These are phyloP conservation scores for Fraxinus americana DNA, from an alignment of 257 asterid genomes.

Conservation along the genomic window DNA sequence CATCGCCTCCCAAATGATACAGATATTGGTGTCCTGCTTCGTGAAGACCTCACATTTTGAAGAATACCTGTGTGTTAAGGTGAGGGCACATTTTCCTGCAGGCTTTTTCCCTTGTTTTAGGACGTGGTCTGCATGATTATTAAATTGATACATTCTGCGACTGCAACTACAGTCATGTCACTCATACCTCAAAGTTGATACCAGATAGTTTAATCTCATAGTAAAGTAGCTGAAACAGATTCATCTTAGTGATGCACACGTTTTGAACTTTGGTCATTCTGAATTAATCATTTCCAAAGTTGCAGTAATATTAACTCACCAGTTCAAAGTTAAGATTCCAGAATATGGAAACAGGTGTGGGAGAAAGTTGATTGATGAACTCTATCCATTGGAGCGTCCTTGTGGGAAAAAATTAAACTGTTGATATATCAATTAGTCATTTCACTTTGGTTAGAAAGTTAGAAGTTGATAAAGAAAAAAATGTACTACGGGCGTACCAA, in stretches of 20 bases:
- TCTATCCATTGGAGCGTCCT: neutral
- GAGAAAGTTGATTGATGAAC: neutral
- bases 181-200: neutral
- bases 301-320: neutral
- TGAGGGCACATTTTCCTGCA: constrained; percentile 38
- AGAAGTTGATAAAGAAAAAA: neutral
- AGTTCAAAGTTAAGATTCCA: neutral
- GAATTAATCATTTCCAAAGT: neutral
- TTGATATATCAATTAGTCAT: neutral
- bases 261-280: neutral
- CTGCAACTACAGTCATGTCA: constrained; percentile 9
- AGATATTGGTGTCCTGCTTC: constrained; percentile 93
- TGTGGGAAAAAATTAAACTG: neutral
- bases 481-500: no score
- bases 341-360: neutral
- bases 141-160: constrained; percentile 17
- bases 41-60: constrained; percentile 98
- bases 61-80: constrained; percentile 97
- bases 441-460: neutral
- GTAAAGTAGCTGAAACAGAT: neutral
- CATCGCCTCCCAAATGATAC: constrained; percentile 28
- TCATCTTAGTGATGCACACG: neutral
- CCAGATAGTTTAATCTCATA: neutral
- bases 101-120: constrained; percentile 1
- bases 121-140: neutral